Conservation (phyloP, 2,329 filamentous ascomycete genomes). For the Westerdykella ornata region DNA sequence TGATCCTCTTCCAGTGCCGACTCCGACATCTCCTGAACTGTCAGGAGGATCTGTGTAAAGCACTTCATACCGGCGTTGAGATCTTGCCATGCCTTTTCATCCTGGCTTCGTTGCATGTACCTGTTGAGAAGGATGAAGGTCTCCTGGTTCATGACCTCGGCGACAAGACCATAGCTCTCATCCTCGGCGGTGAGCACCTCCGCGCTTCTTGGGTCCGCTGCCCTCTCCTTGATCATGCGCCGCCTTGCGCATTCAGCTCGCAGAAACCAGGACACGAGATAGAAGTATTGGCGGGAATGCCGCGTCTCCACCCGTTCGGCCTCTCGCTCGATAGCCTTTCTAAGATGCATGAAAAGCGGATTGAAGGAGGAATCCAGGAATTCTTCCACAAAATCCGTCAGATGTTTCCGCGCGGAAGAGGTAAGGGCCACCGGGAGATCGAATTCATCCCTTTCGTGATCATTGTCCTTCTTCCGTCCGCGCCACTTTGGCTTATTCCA, state of each 20-base stretch:
- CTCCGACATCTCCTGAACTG: constrained; percentile 84
- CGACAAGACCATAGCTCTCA: constrained; percentile 79
- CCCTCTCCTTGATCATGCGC: constrained; percentile 48
- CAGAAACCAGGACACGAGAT: constrained; percentile 86
- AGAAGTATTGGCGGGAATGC: constrained; percentile 83
- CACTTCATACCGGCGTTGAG: constrained; percentile 84
- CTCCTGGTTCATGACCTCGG: constrained; percentile 85
- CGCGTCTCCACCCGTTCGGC: constrained; percentile 70
- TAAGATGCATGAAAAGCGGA: constrained; percentile 71
- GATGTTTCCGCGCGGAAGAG: constrained; percentile 63
- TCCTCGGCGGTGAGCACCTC: constrained; percentile 45
- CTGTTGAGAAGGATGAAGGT: constrained; percentile 86
- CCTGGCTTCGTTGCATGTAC: constrained; percentile 69
- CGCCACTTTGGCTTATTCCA: constrained; percentile 71
- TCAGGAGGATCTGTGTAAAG: constrained; percentile 88
- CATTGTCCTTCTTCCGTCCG: constrained; percentile 37
- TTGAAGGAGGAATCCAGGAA: constrained; percentile 96
- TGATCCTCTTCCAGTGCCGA: constrained; percentile 86
- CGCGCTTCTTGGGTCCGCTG: constrained; percentile 42
- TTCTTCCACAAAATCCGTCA: constrained; percentile 80
- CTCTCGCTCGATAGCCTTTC: constrained; percentile 86
- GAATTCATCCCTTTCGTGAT: constrained; percentile 54
- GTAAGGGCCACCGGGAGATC: constrained; percentile 66
- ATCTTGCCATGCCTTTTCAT: constrained; percentile 81
- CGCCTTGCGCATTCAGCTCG: constrained; percentile 73